These are phyloP conservation scores for Hypocrella siamensis DNA, from an alignment of 2,329 filamentous ascomycete species.

Conservation along the genomic window DNA sequence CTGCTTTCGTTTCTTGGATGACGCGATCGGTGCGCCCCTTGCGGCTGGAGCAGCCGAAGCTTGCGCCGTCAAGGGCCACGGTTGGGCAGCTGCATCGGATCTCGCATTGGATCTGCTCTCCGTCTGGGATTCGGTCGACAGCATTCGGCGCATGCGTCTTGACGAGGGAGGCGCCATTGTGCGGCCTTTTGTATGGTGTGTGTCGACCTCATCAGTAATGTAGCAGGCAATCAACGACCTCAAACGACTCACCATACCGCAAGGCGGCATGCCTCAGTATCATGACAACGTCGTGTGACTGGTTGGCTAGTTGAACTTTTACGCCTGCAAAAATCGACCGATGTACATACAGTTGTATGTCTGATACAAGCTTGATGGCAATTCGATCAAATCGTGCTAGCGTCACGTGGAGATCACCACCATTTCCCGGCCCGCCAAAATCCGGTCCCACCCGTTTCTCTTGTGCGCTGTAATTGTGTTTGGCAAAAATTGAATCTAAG, in stretches of 20 bases:
- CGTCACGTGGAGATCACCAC: no score
- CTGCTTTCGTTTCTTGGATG: conserved; percentile 18
- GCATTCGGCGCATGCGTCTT: conserved; percentile 15
- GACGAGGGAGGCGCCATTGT: conserved; percentile 29
- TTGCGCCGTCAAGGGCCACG: conserved; percentile 7
- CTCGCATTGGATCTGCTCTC: conserved; percentile 3
- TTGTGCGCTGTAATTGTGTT: background rate
- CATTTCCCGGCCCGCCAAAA: conserved; percentile 7
- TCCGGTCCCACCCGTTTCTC: background rate
- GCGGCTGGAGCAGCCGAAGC: conserved; percentile 7
- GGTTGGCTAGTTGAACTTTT: background rate
- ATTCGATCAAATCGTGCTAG: no score
- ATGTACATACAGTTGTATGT: no score
- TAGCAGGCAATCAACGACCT: background rate
- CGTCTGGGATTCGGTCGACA: conserved; percentile 15
- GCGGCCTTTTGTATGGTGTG: conserved; percentile 22
- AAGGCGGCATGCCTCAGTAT: conserved; percentile 37
- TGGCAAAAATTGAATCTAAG: no score
- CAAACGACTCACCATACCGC: conserved; percentile 33
- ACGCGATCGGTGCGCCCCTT: conserved; percentile 7
- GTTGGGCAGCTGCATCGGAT: conserved; percentile 3
- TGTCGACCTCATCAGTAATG: no score
- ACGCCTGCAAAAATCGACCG: no score
- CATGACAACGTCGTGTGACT: conserved; percentile 23
- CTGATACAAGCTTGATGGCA: background rate